Conservation (phyloP, 805 yeast genomes). For the Schizosaccharomyces lindneri region DNA sequence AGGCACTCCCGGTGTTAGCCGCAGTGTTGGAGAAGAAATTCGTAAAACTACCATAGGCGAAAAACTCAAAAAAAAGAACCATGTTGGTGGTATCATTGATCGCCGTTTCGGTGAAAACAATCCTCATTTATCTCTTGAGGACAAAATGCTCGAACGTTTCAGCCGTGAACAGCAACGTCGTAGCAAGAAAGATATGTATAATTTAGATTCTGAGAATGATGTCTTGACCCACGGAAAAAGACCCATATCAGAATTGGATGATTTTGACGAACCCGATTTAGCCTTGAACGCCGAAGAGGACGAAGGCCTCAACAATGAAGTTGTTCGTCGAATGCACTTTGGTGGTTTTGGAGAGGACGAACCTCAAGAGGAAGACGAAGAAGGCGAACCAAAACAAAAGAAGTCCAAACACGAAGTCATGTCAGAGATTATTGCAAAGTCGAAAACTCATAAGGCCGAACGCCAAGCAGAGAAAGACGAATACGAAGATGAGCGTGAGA, state of each 20-base stretch:
- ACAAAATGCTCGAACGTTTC: constrained; percentile 84
- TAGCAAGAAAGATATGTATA: constrained; percentile 29
- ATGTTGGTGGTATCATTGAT: constrained; percentile 57
- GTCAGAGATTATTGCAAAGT: constrained; percentile 21
- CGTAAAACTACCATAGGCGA: neutral
- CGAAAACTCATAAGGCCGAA: constrained; percentile 18
- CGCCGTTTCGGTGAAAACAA: constrained; percentile 73
- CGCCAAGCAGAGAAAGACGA: constrained; percentile 18
- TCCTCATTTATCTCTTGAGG: constrained; percentile 49
- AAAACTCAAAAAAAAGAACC: constrained; percentile 24
- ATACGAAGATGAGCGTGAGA: constrained; percentile 15
- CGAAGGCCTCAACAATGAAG: constrained; percentile 15
- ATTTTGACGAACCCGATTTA: constrained; percentile 25
- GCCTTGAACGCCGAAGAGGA: constrained; percentile 13
- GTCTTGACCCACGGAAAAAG: constrained; percentile 62
- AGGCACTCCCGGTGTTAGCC: constrained; percentile 45
- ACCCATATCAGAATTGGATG: constrained; percentile 31
- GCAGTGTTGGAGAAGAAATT: constrained; percentile 39
- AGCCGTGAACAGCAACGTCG: constrained; percentile 59
- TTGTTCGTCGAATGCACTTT: constrained; percentile 8
- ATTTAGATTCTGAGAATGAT: constrained; percentile 34
- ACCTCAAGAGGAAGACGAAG: constrained; percentile 19
- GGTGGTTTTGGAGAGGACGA: constrained; percentile 11
- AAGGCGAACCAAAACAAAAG: constrained; percentile 16
- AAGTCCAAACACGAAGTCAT: constrained; percentile 20